Percentiles rank a stretch among this genome's conserved stretches.
Evolutionary conservation across 208 protist genomes (phyloP).

Genomic region (Leishmania braziliensis): DNA sequence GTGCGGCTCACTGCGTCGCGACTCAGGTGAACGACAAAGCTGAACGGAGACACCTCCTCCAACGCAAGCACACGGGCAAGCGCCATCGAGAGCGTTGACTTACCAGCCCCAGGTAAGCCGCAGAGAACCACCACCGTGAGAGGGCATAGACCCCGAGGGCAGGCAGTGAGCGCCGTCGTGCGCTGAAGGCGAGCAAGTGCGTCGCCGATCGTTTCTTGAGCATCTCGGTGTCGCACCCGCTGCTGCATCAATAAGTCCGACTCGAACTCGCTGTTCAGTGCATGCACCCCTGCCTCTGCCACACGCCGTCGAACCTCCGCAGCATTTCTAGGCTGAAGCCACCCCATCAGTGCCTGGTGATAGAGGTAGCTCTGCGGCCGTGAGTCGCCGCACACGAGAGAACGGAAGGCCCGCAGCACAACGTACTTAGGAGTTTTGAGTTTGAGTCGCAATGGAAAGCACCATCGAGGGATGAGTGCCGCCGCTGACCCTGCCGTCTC

Average conservation of each 20-base stretch:
- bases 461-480: constrained; percentile 26
- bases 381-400: constrained; percentile 61
- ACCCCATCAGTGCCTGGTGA: constrained; percentile 56
- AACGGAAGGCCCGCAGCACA: constrained; percentile 79
- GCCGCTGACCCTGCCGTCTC: constrained; percentile 24
- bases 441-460: constrained; percentile 75
- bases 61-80: constrained; percentile 17
- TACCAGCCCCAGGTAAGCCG: constrained; percentile 71
- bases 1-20: constrained; percentile 52
- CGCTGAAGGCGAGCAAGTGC: constrained; percentile 47
- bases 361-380: constrained; percentile 43
- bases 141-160: constrained; percentile 18
- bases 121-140: constrained; percentile 69
- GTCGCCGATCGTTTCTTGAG: constrained; percentile 33
- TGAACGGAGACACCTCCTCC: constrained; percentile 29
- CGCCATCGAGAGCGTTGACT: constrained; percentile 50
- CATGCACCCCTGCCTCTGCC: constrained; percentile 32
- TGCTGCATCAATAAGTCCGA: constrained; percentile 20
- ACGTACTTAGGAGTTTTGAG: constrained; percentile 79
- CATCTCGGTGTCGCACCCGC: constrained; percentile 42
- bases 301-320: constrained; percentile 18
- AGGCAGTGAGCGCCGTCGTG: constrained; percentile 32
- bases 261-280: constrained; percentile 51
- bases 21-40: constrained; percentile 53
- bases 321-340: constrained; percentile 31